Base-by-base conservation (phyloP, 164 flowering plant species). In the Houttuynia cordata region DNA sequence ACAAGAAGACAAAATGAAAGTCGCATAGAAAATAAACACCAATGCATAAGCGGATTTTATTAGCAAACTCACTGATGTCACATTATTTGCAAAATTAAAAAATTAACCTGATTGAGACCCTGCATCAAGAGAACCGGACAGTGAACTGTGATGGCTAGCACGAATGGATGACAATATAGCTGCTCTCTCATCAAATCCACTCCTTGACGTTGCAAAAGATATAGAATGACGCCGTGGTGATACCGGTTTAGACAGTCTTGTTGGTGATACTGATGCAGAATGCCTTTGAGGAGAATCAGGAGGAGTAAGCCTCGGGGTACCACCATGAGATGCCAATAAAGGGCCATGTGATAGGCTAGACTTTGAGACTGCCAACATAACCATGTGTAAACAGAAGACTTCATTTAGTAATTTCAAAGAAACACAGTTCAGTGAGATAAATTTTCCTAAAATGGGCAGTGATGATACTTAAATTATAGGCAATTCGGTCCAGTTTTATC, bases 221-320 rank as follows among this genome's bases (percentile, higher is more conserved):
- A 86, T 74, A 15, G 93, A 85, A 60, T 83, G 90, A 39, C 93
- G 75, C 64, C 81, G 79, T 39, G 97, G 96, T 37, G 92, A 84
- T 9, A 63, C 70, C 10, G 90, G 81, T 67, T 76, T 86, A 53
- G 97, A 76, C 19, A 80, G 76, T 70, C 70, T 74, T 8, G 80
- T 78, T 22, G 95, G 96, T 14, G 96, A 84, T 24, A 39, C 82
- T 15, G 92, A 67, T 50, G 88, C 83, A 53, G 94, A 83, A 30
- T 76, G 63, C 42, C 68, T 75, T 21, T 87, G 86, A 59, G 98
- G 98, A 18, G 98, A 89, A 57, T 78, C 88, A 59, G 90, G 88
- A 67, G 97, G 98, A 25, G 96, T 89, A 56, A 84, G 61, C 68
- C 76, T 79, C 34, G 94, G 97, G 10, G 96, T 93, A 76, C 62